A percentile compares a stretch with the other conserved stretches of the same genome.
phyloP scores from a whole-genome alignment of 2,329 filamentous ascomycete genomes.

The Laburnicola sp. region DNA sequence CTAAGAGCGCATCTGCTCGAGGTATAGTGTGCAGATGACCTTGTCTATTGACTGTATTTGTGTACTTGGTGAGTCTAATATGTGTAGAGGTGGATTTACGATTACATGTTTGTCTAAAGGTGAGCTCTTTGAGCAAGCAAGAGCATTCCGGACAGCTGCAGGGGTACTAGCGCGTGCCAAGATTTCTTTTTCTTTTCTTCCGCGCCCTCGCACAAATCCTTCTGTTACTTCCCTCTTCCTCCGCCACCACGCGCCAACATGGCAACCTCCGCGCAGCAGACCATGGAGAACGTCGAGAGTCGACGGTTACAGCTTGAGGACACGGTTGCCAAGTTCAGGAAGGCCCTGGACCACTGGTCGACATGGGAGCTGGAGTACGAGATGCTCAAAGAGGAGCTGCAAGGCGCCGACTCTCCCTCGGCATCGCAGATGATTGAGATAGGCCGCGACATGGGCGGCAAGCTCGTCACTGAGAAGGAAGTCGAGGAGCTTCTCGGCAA shows the following conservation, averaged over 20 bases:
- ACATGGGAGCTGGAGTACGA: conserved; percentile 92
- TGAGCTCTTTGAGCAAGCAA: not conserved
- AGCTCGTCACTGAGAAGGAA: conserved; percentile 65
- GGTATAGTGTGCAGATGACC: no score
- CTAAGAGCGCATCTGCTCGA: conserved; percentile 8
- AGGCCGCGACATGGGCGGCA: conserved; percentile 63
- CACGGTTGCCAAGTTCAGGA: conserved; percentile 71
- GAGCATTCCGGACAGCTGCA: conserved; percentile 2
- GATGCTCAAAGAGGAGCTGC: conserved; percentile 79
- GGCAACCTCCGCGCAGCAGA: conserved; percentile 47
- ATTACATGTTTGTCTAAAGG: not conserved
- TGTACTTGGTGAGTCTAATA: not conserved
- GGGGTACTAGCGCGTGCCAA: conserved; percentile 25
- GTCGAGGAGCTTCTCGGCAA: conserved; percentile 58
- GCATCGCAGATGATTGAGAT: conserved; percentile 47
- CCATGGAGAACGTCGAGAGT: conserved; percentile 70
- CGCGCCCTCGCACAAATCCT: conserved; percentile 5
- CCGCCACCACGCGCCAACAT: conserved; percentile 18
- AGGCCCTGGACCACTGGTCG: conserved; percentile 83
- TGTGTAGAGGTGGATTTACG: no score
- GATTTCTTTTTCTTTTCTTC: conserved; percentile 9
- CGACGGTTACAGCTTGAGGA: conserved; percentile 76
- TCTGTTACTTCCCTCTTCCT: conserved; percentile 7
- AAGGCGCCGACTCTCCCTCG: conserved; percentile 42
- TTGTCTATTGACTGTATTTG: not conserved